Percentiles rank a stretch among this genome's conserved stretches.
Conservation (phyloP, 2,329 filamentous ascomycete species). For the Cladophialophora exuberans region DNA sequence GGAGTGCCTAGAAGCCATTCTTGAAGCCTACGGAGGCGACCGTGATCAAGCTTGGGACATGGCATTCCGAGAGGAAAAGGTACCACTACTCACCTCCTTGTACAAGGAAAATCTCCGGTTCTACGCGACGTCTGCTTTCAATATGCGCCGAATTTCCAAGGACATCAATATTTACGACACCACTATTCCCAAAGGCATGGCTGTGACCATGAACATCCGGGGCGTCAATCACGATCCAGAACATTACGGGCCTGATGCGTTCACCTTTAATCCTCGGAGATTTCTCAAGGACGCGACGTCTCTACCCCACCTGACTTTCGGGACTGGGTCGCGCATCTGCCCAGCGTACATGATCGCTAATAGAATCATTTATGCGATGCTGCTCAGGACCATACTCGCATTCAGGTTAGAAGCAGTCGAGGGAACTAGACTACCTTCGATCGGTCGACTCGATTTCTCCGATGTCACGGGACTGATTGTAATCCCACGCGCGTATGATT, state of each 20-base stretch:
- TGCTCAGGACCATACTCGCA: constrained; percentile 3
- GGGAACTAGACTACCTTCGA: neutral
- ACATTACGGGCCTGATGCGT: constrained; percentile 12
- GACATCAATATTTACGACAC: neutral
- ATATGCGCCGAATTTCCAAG: neutral
- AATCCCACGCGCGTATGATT: constrained; percentile 3
- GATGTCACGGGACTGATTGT: neutral
- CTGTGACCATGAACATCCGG: constrained; percentile 13
- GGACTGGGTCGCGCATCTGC: constrained; percentile 5
- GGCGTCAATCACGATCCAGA: constrained; percentile 6
- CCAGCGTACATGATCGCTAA: constrained; percentile 9
- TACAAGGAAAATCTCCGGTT: constrained; percentile 15
- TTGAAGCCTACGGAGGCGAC: constrained; percentile 12
- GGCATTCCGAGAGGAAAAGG: constrained; percentile 17
- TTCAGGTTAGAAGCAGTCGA: constrained; percentile 1
- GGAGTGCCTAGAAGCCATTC: neutral
- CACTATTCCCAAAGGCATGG: constrained; percentile 11
- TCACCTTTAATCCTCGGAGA: constrained; percentile 7
- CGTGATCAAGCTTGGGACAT: constrained; percentile 10
- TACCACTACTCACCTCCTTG: constrained; percentile 8
- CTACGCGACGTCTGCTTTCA: neutral
- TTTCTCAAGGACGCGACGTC: constrained; percentile 1
- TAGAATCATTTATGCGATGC: constrained; percentile 10
- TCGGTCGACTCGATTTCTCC: constrained; percentile 7
- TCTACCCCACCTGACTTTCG: constrained; percentile 13